Evolutionary conservation across 1,284 basidiomycete species (phyloP), one percentile per base, ranked within the genome.

Genomic region (Rhizopogon parksii): DNA sequence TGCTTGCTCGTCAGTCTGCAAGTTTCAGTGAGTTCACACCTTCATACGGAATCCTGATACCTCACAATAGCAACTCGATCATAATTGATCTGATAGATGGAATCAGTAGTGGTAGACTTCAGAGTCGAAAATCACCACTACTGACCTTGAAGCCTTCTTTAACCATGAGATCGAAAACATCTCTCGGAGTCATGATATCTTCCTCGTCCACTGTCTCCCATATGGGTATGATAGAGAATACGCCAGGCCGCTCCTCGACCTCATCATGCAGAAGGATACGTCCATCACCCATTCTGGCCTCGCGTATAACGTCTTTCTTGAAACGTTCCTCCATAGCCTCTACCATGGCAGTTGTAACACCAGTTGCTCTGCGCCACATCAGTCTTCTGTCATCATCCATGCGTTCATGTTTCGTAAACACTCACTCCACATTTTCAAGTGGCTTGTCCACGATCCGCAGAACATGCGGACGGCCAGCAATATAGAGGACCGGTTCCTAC

Each of bases 181-280:
- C 93, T 53, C 85, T 76, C 1, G 96, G 95, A 0, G 96, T 99
- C 76, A 96, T 83, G 56, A 99, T 92, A 54, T 99, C 94, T 21
- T 79, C 75, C 53, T 92, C 88, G 2, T 79, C 73, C 24, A 95
- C 85, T 5, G 79, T 82, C 68, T 95, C 92, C 95, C 93, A 96
- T 42, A 86, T 77, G 0, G 91, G 90, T 42, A 93, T 83, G 59
- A 95, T 88, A 19, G 84, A 82, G 69, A 95, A 99, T 2, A 83
- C 79, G 1, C 95, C 95, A 0, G 93, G 89, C 27, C 89, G 80
- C 54, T 94, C 93, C 68, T 97, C 94, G 5, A 95, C 81, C 70
- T 99, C 96, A 63, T 99, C 96, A 59, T 99, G 96, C 1, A 95
- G 76, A 3, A 99, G 72, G 35, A 99, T 82, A 27, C 91, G 82